phyloP scores from a whole-genome alignment of 805 yeast species.

The Candida caryicola region DNA sequence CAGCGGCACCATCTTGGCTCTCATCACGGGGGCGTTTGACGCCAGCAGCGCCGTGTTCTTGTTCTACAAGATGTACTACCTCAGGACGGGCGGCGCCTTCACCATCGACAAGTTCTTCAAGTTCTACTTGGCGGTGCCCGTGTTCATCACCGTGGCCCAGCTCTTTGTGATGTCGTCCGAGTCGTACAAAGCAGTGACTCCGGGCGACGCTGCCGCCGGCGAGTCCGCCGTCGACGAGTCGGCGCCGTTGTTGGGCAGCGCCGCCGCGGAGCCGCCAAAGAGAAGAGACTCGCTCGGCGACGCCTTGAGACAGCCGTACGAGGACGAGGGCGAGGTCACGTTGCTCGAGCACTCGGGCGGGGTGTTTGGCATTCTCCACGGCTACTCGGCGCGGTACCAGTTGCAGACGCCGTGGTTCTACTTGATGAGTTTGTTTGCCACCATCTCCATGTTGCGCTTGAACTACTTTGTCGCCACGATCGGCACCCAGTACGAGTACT shows the following conservation, averaged over 20 bases:
- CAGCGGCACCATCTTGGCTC: slow-evolving; percentile 51
- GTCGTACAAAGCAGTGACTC: slow-evolving; percentile 46
- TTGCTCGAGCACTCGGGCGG: slow-evolving; percentile 40
- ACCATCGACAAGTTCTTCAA: slow-evolving; percentile 44
- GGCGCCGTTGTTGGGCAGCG: slow-evolving; percentile 47
- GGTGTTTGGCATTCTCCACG: slow-evolving; percentile 54
- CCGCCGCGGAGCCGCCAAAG: slow-evolving; percentile 8
- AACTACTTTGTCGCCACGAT: slow-evolving; percentile 60
- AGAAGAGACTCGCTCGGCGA: slow-evolving; percentile 57
- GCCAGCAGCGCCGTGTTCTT: slow-evolving; percentile 56
- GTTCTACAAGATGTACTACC: slow-evolving; percentile 43
- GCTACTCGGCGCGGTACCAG: slow-evolving; percentile 48
- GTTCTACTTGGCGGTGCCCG: slow-evolving; percentile 47
- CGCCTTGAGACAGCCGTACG: slow-evolving; percentile 52
- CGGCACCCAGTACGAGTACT: slow-evolving; percentile 50
- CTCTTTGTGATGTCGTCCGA: slow-evolving; percentile 48
- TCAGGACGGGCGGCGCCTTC: slow-evolving; percentile 30
- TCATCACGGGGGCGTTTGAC: slow-evolving; percentile 58
- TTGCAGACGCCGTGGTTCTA: slow-evolving; percentile 52
- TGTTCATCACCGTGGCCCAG: slow-evolving; percentile 47
- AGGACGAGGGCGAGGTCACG: slow-evolving; percentile 45
- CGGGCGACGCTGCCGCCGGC: slow-evolving; percentile 20
- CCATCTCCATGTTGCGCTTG: slow-evolving; percentile 54
- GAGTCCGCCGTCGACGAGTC: slow-evolving; percentile 35
- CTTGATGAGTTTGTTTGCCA: slow-evolving; percentile 49